A percentile compares a stretch with the other conserved stretches of the same genome.
Evolutionary conservation across 2,329 filamentous ascomycete species (phyloP).

Genomic region (Cercospora janseana): DNA sequence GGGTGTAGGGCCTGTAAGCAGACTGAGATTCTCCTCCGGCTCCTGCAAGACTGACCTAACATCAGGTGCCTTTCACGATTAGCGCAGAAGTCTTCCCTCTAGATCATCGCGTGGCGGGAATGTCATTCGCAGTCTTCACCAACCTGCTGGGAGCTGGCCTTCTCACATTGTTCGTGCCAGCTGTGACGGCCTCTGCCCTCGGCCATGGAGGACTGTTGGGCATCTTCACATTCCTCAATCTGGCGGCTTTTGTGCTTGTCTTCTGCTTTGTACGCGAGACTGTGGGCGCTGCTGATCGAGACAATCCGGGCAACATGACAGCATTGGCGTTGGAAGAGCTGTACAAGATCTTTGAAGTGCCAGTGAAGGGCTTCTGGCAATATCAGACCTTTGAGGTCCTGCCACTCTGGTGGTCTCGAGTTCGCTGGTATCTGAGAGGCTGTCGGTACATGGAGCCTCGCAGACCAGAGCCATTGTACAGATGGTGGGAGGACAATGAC

Average conservation of each 20-base stretch:
- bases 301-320: constrained; percentile 25
- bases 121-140: constrained; percentile 63
- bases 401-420: background rate
- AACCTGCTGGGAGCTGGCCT: constrained; percentile 35
- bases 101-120: constrained; percentile 64
- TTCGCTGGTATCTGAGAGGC: background rate
- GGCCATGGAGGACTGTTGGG: constrained; percentile 30
- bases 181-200: constrained; percentile 19
- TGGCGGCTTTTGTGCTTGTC: constrained; percentile 34
- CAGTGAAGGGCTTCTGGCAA: background rate
- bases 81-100: constrained; percentile 69
- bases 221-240: constrained; percentile 34
- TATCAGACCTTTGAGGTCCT: background rate
- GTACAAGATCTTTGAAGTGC: constrained; percentile 35
- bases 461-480: constrained; percentile 1
- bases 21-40: background rate
- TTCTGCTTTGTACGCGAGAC: constrained; percentile 38
- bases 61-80: constrained; percentile 58
- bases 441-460: background rate
- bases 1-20: constrained; percentile 51
- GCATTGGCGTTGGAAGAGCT: constrained; percentile 35
- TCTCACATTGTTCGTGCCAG: constrained; percentile 34
- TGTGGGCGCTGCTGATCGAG: constrained; percentile 27
- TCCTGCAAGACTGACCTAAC: background rate
- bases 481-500: background rate